Percentiles rank a stretch among this genome's conserved stretches.
These are phyloP conservation scores for Periconia sp. DNA, from an alignment of 2,329 filamentous ascomycete species.

Conservation along the genomic window DNA sequence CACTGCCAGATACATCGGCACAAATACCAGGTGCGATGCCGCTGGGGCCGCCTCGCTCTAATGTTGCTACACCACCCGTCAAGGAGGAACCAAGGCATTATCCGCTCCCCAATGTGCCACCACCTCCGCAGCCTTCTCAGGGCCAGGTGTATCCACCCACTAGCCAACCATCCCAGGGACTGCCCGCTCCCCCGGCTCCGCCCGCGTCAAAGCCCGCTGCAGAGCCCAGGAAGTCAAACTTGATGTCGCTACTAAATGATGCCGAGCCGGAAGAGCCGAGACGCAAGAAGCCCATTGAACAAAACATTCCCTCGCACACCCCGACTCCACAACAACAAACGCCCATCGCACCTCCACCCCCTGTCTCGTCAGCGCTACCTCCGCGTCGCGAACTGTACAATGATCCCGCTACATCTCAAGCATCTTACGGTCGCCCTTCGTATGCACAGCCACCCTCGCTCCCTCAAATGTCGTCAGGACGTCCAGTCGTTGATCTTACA, in stretches of 20 bases:
- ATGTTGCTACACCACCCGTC: conserved; percentile 37
- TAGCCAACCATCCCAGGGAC: conserved; percentile 25
- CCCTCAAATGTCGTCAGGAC: conserved; percentile 24
- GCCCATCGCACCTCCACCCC: conserved; percentile 40
- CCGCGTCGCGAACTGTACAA: conserved; percentile 34
- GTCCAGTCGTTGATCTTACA: conserved; percentile 40
- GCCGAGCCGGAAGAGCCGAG: conserved; percentile 44
- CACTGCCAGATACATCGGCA: conserved; percentile 24
- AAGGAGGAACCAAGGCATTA: conserved; percentile 42
- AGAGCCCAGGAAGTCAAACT: conserved; percentile 45
- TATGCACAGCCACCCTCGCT: conserved; percentile 36
- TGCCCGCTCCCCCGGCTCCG: conserved; percentile 18
- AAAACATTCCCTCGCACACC: conserved; percentile 39
- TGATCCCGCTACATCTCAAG: conserved; percentile 28
- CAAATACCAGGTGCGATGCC: conserved; percentile 25
- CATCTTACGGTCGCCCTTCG: conserved; percentile 30
- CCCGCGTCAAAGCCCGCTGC: conserved; percentile 31
- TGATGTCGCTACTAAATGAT: conserved; percentile 47
- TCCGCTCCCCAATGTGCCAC: conserved; percentile 21
- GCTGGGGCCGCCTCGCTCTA: conserved; percentile 24
- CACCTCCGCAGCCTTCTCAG: conserved; percentile 28
- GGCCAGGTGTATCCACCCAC: conserved; percentile 28
- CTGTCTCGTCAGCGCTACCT: conserved; percentile 28
- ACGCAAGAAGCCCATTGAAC: conserved; percentile 41
- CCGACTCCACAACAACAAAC: conserved; percentile 42